Percentiles rank a stretch among this genome's conserved stretches.
These are phyloP conservation scores for Cutaneotrichosporon curvatum DNA, from an alignment of 1,284 basidiomycete genomes.

Conservation along the genomic window DNA sequence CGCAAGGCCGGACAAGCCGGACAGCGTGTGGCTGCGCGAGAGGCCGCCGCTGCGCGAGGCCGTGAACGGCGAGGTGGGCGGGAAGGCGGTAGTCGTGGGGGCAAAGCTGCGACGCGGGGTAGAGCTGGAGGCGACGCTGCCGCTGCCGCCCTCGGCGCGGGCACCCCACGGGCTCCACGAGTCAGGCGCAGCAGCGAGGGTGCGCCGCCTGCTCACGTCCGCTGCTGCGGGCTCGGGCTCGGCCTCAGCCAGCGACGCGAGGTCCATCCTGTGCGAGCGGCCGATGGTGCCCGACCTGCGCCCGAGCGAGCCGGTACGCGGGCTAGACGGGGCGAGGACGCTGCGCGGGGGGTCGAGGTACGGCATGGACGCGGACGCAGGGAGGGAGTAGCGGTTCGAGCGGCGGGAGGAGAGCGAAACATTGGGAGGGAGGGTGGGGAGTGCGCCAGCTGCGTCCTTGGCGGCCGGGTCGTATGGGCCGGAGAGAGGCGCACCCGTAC, in stretches of 20 bases:
- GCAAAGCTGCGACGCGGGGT: conserved; percentile 3
- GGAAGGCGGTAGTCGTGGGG: conserved; percentile 4
- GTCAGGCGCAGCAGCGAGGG: not conserved
- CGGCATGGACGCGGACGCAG: conserved; percentile 7
- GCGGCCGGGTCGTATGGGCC: conserved; percentile 8
- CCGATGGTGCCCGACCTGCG: conserved; percentile 15
- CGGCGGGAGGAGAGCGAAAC: conserved; percentile 13
- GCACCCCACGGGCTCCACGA: conserved; percentile 37
- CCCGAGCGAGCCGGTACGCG: not conserved
- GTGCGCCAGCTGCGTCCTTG: conserved; percentile 17
- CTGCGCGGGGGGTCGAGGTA: conserved; percentile 36
- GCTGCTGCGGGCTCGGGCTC: not conserved
- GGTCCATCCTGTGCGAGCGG: conserved; percentile 24
- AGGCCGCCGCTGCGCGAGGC: conserved; percentile 12
- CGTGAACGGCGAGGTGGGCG: conserved; percentile 28
- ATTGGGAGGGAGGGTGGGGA: conserved; percentile 30
- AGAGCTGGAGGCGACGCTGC: not conserved
- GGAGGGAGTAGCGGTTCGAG: conserved; percentile 11
- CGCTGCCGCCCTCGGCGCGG: no score
- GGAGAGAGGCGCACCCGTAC: not conserved
- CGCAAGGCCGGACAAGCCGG: conserved; percentile 22
- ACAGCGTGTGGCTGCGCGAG: conserved; percentile 29
- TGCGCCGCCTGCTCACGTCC: not conserved
- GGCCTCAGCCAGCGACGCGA: conserved; percentile 15
- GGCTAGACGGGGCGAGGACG: conserved; percentile 20